These are phyloP conservation scores for Stagonosporopsis vannaccii DNA, from an alignment of 2,329 filamentous ascomycete species.

Conservation along the genomic window DNA sequence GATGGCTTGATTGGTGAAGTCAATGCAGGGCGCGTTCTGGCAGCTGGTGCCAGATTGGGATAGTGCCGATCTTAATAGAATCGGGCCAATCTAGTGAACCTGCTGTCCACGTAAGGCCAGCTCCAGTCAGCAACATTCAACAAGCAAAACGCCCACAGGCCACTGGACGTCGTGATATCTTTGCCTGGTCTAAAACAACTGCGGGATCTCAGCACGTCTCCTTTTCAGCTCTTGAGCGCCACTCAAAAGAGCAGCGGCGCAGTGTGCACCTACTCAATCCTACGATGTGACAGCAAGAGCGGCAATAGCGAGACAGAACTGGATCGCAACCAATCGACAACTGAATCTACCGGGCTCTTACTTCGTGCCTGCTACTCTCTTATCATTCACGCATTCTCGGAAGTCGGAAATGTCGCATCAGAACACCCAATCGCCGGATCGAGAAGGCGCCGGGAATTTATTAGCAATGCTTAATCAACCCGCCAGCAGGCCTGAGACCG, in stretches of 20 bases:
- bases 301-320: constrained; percentile 8
- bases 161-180: background rate
- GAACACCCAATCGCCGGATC: constrained; percentile 13
- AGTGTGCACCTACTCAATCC: background rate
- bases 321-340: background rate
- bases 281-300: constrained; percentile 7
- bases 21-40: background rate
- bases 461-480: constrained; percentile 26
- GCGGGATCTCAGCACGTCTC: background rate
- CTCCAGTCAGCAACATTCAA: constrained; percentile 10
- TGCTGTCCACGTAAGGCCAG: constrained; percentile 4
- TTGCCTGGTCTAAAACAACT: background rate
- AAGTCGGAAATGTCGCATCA: constrained; percentile 22
- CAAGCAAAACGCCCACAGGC: background rate
- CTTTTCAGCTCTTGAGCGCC: background rate
- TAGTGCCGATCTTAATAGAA: background rate
- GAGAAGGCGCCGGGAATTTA: constrained; percentile 14
- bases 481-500: constrained; percentile 23
- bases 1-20: background rate
- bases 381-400: background rate
- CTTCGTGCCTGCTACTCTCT: background rate
- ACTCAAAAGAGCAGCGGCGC: background rate
- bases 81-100: background rate
- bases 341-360: background rate
- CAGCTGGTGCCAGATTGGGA: too few species aligned